Evolutionary conservation across 306 rosid species (phyloP).

Genomic region (Pyrus pyrifolia): DNA sequence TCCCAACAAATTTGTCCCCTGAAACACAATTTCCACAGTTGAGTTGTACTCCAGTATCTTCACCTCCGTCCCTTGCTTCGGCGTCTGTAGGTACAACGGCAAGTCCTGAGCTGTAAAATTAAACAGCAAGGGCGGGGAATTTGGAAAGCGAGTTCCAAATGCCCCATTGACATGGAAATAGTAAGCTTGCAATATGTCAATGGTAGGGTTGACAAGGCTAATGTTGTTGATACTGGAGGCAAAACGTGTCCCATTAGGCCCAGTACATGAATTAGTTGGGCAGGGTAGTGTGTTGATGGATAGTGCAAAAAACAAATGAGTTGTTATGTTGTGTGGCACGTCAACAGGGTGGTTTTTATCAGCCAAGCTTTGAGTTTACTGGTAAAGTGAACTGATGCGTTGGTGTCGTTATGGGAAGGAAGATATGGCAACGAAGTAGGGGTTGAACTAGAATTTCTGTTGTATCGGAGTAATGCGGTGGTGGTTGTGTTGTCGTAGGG

Average conservation of each 20-base stretch:
- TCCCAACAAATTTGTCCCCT: slow-evolving; percentile 21
- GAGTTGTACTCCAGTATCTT: slow-evolving; percentile 20
- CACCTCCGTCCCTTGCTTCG: slow-evolving; percentile 17
- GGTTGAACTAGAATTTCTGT: background rate
- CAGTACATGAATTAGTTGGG: slow-evolving; percentile 13
- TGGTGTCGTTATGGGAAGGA: slow-evolving; percentile 15
- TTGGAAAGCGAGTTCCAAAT: slow-evolving; percentile 19
- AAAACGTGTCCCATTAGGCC: slow-evolving; percentile 20
- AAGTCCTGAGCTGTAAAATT: slow-evolving; percentile 15
- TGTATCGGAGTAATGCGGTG: slow-evolving; percentile 18
- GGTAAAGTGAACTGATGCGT: slow-evolving; percentile 10
- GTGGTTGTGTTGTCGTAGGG: slow-evolving; percentile 15
- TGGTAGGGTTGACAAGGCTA: slow-evolving; percentile 20
- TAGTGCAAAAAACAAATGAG: background rate
- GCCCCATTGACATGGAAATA: slow-evolving; percentile 5
- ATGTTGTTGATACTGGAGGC: slow-evolving; percentile 25
- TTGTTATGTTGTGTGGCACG: slow-evolving; percentile 8
- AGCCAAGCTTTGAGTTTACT: slow-evolving; percentile 13
- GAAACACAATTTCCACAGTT: slow-evolving; percentile 25
- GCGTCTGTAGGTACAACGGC: slow-evolving; percentile 10
- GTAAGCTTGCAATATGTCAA: slow-evolving; percentile 26
- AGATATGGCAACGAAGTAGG: slow-evolving; percentile 1
- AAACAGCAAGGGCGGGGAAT: slow-evolving; percentile 12
- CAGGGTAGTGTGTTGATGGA: slow-evolving; percentile 17
- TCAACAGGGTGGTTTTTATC: background rate